Conservation (phyloP, 371 early-diverging fungal species). For the Entomophthora muscae region DNA sequence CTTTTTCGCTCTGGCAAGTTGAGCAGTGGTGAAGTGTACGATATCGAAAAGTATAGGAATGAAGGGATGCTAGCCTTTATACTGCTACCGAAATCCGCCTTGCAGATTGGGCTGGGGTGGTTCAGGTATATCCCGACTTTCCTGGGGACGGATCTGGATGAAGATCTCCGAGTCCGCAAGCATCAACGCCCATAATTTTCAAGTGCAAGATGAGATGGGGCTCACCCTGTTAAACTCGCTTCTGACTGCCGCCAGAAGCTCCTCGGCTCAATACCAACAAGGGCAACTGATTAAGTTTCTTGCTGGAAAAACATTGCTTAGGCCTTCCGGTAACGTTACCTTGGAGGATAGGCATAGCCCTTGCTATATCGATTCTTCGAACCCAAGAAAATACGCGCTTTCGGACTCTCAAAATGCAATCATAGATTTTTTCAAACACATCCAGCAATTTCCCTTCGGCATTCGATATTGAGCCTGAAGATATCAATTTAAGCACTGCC, state of each 20-base stretch:
- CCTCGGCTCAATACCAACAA: neutral
- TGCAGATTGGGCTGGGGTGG: conserved; percentile 2
- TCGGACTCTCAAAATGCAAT: neutral
- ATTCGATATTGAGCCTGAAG: neutral
- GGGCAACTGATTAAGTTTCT: conserved; percentile 1
- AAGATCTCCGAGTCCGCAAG: neutral
- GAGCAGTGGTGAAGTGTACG: neutral
- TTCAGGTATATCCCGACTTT: conserved; percentile 1
- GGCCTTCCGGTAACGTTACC: too few relatives aligned
- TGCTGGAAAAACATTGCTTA: neutral
- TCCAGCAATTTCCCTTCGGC: neutral
- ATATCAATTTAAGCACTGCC: neutral
- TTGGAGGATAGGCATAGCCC: neutral
- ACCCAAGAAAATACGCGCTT: neutral
- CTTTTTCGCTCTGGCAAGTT: neutral
- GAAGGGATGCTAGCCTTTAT: neutral
- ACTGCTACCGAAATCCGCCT: neutral
- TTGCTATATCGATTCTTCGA: neutral
- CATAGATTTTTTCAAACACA: neutral
- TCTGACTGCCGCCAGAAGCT: neutral
- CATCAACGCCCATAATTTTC: neutral
- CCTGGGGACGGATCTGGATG: neutral
- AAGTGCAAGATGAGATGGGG: conserved; percentile 2
- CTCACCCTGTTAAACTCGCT: neutral
- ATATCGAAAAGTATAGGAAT: neutral